Evolutionary conservation across 768 basidiomycete species (phyloP).

Genomic region (Butyriboletus loyo): DNA sequence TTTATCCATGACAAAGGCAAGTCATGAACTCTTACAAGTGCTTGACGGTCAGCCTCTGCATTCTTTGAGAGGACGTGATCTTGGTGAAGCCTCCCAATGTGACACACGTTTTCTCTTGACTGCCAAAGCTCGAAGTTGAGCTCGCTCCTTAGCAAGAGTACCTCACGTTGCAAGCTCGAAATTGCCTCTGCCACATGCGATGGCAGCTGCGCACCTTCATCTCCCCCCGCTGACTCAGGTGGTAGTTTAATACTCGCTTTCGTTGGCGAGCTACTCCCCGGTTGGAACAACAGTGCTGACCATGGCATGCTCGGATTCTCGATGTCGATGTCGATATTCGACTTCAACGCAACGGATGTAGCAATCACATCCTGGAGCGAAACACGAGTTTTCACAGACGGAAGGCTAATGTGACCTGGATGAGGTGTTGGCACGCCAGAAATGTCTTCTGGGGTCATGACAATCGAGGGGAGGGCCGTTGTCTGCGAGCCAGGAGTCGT

Average conservation of each 20-base stretch:
- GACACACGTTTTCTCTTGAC: slow-evolving; percentile 74
- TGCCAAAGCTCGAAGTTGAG: slow-evolving; percentile 86
- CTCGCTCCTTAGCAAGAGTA: slow-evolving; percentile 71
- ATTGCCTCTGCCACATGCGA: slow-evolving; percentile 62
- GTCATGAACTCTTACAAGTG: slow-evolving; percentile 51
- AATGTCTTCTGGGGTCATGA: slow-evolving; percentile 20
- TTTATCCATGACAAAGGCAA: neutral
- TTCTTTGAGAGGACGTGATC: slow-evolving; percentile 69
- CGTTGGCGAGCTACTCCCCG: slow-evolving; percentile 28
- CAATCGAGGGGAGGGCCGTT: slow-evolving; percentile 1
- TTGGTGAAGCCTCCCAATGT: slow-evolving; percentile 77
- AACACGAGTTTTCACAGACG: slow-evolving; percentile 33
- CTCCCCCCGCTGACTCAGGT: slow-evolving; percentile 11
- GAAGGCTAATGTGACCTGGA: slow-evolving; percentile 36
- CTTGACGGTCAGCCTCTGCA: slow-evolving; percentile 80
- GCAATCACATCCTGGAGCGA: slow-evolving; percentile 77
- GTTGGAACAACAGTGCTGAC: slow-evolving; percentile 45
- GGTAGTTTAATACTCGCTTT: slow-evolving; percentile 18
- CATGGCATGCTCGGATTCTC: slow-evolving; percentile 49
- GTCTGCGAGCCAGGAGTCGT: slow-evolving; percentile 4
- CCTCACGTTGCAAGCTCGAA: slow-evolving; percentile 69
- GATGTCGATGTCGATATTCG: slow-evolving; percentile 62
- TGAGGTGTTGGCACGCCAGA: slow-evolving; percentile 30
- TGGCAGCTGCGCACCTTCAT: slow-evolving; percentile 32
- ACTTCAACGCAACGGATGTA: slow-evolving; percentile 70